Base-by-base conservation (phyloP, 2,329 filamentous ascomycete genomes). In the Fusarium stilboides region DNA sequence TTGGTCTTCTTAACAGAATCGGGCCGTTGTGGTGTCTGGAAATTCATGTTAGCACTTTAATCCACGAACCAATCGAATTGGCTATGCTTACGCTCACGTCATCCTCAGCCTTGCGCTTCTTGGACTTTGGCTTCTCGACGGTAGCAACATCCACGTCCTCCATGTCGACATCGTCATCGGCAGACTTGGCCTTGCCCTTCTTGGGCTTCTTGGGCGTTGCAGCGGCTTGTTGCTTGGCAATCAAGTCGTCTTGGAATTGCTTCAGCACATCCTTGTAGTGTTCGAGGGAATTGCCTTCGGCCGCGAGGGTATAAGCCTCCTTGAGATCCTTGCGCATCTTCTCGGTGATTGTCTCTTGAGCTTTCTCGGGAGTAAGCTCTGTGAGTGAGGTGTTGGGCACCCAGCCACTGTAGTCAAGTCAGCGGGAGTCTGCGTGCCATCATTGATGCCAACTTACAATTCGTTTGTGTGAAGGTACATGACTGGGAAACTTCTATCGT, bases 381-480 rank as follows among this genome's bases (percentile, higher is more conserved):
- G 89, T 88, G 37, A 99, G 86, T 62, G 93, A 91, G 22, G 90
- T 92, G 80, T 98, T 98, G 65, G 90, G 87, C 70, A 95, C 93
- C 95, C 95, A 99, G 37, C 93, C 92, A 81, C 96, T 99, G 73
- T 60, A 61, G 17, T 60, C 43, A 70, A 56, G 71, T 66, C 54
- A 73, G 51, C 40, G 22, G 24, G 13, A n/a, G n/a, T 36, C 15
- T 24, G 39, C 26, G 13, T 13, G 17, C 9, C 12, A 13, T 26
- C 8, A 28, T 36, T 5, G 6, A 37, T 19, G 20, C 14, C 28
- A 28, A 89, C 95, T 89, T 83, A 99, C 96, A 99, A 98, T 86
- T 98, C 95, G 76, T 98, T 98, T 37, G 94, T 97, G 69, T 89
- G 86, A 51, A 98, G 84, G 79, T 97, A 98, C 95, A 98, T 98